phyloP scores from a whole-genome alignment of 148 eudicot species.

The Vaccinium vitisidaea region DNA sequence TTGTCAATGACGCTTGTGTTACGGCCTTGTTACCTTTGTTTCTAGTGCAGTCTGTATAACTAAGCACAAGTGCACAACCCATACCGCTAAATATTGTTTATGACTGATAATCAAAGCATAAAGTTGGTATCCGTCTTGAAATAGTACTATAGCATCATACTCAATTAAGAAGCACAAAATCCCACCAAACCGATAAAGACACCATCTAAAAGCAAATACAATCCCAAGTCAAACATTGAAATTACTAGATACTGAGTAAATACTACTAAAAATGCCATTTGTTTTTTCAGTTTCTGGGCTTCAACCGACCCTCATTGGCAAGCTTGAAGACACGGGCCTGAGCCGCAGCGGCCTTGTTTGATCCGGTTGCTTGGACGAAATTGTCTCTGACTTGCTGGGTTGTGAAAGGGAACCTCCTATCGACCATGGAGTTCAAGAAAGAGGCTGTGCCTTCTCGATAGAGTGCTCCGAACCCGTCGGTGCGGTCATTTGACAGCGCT shows the following conservation, averaged over 20 bases:
- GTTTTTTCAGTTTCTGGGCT: slow-evolving; percentile 31
- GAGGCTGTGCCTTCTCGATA: slow-evolving; percentile 92
- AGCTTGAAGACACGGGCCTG: slow-evolving; percentile 78
- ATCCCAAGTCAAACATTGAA: not conserved
- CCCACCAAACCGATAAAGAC: not conserved
- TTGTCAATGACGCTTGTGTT: not conserved
- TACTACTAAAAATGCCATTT: not conserved
- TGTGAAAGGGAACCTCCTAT: slow-evolving; percentile 57
- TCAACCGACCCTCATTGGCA: slow-evolving; percentile 74
- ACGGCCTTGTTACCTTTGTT: not conserved
- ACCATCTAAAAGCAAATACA: slow-evolving; percentile 4
- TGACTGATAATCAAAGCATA: slow-evolving; percentile 1
- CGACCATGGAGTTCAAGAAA: slow-evolving; percentile 73
- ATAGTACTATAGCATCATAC: slow-evolving; percentile 7
- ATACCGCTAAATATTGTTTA: slow-evolving; percentile 13
- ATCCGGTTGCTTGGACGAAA: slow-evolving; percentile 49
- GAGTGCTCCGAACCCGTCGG: slow-evolving; percentile 64
- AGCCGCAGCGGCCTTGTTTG: slow-evolving; percentile 65
- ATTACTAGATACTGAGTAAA: slow-evolving; percentile 3
- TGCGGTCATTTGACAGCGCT: slow-evolving; percentile 55
- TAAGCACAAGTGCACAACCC: not conserved
- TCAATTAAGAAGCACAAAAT: slow-evolving; percentile 10
- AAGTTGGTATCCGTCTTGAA: slow-evolving; percentile 12
- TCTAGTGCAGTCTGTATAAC: not conserved
- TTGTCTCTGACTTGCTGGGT: slow-evolving; percentile 56